These are phyloP conservation scores for Leucocoprinus sp. DNA, from an alignment of 768 basidiomycete genomes.

Conservation along the genomic window DNA sequence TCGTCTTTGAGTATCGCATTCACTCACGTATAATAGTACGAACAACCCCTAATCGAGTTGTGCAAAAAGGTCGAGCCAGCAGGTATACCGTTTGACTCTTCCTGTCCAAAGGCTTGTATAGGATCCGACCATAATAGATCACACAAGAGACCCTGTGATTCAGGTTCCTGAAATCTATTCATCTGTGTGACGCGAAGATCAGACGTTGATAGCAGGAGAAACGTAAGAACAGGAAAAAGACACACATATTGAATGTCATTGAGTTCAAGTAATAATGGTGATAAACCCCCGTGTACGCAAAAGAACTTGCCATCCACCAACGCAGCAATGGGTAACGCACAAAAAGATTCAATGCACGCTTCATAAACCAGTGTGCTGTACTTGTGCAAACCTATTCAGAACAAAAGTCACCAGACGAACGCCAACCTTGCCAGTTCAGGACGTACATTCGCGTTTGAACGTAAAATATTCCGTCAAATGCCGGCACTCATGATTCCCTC, in stretches of 20 bases:
- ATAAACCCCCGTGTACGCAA: slow-evolving; percentile 95
- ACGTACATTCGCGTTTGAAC: slow-evolving; percentile 92
- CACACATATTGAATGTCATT: slow-evolving; percentile 42
- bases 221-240: not conserved
- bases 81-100: slow-evolving; percentile 48
- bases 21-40: slow-evolving; percentile 84
- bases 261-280: slow-evolving; percentile 74
- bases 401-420: not conserved
- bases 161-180: slow-evolving; percentile 90
- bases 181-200: slow-evolving; percentile 38
- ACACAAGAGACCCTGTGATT: slow-evolving; percentile 84
- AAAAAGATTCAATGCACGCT: slow-evolving; percentile 86
- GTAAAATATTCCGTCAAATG: slow-evolving; percentile 98
- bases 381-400: slow-evolving; percentile 75
- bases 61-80: slow-evolving; percentile 61
- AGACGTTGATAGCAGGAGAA: not conserved
- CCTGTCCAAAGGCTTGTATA: slow-evolving; percentile 79
- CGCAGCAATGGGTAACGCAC: slow-evolving; percentile 82
- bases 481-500: slow-evolving; percentile 96
- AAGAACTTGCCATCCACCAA: slow-evolving; percentile 94
- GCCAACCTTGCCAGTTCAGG: not conserved
- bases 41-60: slow-evolving; percentile 86
- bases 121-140: slow-evolving; percentile 98
- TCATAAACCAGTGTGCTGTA: slow-evolving; percentile 85
- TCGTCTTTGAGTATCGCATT: not conserved